Evolutionary conservation across 176 grass and related monocot species (phyloP).

Genomic region (Carex littledalei): DNA sequence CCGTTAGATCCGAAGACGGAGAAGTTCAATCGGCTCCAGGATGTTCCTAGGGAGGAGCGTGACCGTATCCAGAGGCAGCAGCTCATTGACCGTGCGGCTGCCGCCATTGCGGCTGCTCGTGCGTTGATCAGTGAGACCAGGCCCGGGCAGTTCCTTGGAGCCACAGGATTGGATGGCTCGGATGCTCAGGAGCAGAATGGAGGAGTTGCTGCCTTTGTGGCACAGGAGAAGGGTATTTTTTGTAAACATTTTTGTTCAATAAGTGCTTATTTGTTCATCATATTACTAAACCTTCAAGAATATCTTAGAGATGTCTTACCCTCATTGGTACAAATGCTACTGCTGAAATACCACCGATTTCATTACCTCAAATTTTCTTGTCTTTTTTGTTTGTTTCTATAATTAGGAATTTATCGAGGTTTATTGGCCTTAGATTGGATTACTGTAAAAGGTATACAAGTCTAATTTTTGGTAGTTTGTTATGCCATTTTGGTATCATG

Average conservation of each 20-base stretch:
- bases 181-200: slow-evolving; percentile 23
- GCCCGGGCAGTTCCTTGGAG: neutral
- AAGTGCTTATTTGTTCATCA: neutral
- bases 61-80: slow-evolving; percentile 69
- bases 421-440: no score
- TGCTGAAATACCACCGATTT: neutral
- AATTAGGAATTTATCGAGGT: neutral
- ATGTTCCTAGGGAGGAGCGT: slow-evolving; percentile 70
- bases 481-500: neutral
- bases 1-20: slow-evolving; percentile 34
- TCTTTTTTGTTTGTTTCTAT: neutral
- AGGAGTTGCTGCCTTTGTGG: neutral
- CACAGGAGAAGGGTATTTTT: slow-evolving; percentile 31
- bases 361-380: neutral
- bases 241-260: neutral
- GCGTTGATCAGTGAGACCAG: slow-evolving; percentile 56
- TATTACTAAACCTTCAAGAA: neutral
- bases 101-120: slow-evolving; percentile 67
- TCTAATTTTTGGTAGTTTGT: neutral
- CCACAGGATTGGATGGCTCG: neutral
- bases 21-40: slow-evolving; percentile 67
- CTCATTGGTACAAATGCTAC: neutral
- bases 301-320: neutral
- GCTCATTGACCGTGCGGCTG: slow-evolving; percentile 90
- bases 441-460: neutral